Conservation (phyloP, 495 filamentous ascomycete species). For the Aspergillus homomorphus region DNA sequence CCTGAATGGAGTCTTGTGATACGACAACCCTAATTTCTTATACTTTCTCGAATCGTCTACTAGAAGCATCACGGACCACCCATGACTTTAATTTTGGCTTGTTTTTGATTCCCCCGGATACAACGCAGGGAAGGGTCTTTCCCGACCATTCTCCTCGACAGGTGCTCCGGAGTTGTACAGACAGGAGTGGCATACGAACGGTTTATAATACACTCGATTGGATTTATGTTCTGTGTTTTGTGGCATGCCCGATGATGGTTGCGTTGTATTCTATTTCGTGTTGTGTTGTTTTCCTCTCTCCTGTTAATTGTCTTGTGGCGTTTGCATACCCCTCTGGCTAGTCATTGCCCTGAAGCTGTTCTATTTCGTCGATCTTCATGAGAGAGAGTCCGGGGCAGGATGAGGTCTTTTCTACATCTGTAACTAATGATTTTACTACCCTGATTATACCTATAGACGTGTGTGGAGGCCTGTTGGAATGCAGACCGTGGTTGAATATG, state of each 20-base stretch:
- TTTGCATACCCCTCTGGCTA: slow-evolving; percentile 23
- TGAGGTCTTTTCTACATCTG: not conserved
- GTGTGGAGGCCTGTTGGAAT: not conserved
- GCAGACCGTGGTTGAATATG: not conserved
- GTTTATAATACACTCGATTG: slow-evolving; percentile 13
- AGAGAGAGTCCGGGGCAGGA: slow-evolving; percentile 4
- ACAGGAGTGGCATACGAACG: slow-evolving; percentile 21
- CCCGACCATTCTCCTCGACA: slow-evolving; percentile 5
- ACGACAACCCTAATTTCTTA: not conserved
- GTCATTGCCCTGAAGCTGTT: slow-evolving; percentile 13
- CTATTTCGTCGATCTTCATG: slow-evolving; percentile 9
- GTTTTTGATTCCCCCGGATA: slow-evolving; percentile 31
- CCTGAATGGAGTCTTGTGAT: not conserved
- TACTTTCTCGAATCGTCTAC: not conserved
- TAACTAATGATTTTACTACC: slow-evolving; percentile 5
- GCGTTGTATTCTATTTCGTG: slow-evolving; percentile 12
- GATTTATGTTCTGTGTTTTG: slow-evolving; percentile 3
- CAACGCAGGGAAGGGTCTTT: slow-evolving; percentile 20
- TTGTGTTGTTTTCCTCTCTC: slow-evolving; percentile 5
- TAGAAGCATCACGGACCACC: not conserved
- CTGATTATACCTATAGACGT: slow-evolving; percentile 7
- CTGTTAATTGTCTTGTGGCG: slow-evolving; percentile 11
- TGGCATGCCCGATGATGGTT: slow-evolving; percentile 13
- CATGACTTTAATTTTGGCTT: slow-evolving; percentile 5
- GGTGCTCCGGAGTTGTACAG: slow-evolving; percentile 26